Conservation (phyloP, 2,329 filamentous ascomycete species). For the Bipolaris victoriae region DNA sequence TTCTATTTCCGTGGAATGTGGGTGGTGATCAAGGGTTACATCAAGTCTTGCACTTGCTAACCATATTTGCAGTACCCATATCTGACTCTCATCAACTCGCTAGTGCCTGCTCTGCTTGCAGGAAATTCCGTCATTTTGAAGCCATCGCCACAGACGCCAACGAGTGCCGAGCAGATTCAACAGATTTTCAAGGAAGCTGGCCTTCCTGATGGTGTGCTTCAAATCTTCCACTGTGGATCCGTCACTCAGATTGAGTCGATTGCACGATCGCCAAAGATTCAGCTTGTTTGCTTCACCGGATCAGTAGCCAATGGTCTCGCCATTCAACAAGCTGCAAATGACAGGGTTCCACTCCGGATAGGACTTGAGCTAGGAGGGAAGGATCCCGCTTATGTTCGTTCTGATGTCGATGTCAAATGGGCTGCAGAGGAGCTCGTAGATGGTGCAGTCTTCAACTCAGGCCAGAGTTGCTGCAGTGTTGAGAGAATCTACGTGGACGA, state of each 20-base stretch:
- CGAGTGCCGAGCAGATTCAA: slow-evolving; percentile 82
- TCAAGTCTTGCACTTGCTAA: slow-evolving; percentile 24
- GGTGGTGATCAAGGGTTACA: slow-evolving; percentile 52
- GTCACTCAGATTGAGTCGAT: slow-evolving; percentile 77
- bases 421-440: slow-evolving; percentile 94
- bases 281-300: slow-evolving; percentile 89
- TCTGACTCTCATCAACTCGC: slow-evolving; percentile 87
- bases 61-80: slow-evolving; percentile 78
- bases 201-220: slow-evolving; percentile 80
- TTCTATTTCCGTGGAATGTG: slow-evolving; percentile 97
- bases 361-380: slow-evolving; percentile 94
- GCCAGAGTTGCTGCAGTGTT: slow-evolving; percentile 95
- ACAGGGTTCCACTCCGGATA: slow-evolving; percentile 78
- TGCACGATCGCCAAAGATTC: slow-evolving; percentile 76
- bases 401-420: slow-evolving; percentile 87
- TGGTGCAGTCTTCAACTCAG: slow-evolving; percentile 95
- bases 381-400: slow-evolving; percentile 87
- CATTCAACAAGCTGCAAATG: slow-evolving; percentile 82
- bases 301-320: slow-evolving; percentile 87
- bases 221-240: slow-evolving; percentile 90
- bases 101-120: slow-evolving; percentile 87
- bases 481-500: slow-evolving; percentile 92
- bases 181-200: slow-evolving; percentile 80
- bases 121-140: slow-evolving; percentile 94
- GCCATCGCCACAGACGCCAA: slow-evolving; percentile 93